Base-by-base conservation (phyloP, 108 stramenopile genomes). In the Mayamaea pseudoterrestris region DNA sequence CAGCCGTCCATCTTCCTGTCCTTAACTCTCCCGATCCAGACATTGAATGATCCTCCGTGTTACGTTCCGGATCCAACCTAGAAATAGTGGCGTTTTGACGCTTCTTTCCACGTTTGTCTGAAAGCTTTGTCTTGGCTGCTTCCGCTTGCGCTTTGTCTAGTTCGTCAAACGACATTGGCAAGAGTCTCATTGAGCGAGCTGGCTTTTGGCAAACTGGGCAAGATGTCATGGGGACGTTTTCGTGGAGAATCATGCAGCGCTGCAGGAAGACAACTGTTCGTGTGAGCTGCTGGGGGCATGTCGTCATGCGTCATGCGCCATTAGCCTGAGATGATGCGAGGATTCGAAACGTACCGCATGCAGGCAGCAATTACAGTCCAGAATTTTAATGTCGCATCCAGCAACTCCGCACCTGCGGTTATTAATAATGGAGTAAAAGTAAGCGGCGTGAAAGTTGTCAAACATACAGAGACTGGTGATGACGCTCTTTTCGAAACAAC, bases 1-100 rank as follows among this genome's bases (percentile, higher is more conserved):
- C 87, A 22, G 64, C 43, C 11, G 87, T 83, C 87, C 87, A 90
- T 24, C 88, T 69, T 8, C 88, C 88, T 30, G 78, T 85, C 3
- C 83, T 65, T 0, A 60, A 47, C 27, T 76, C 72, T 11, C n/a
- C 67, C 45, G 23, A 39, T 58, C 24, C 53, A 41, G 0, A 42
- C 57, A 12, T 37, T 39, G 16, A 55, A 54, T 5, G 40, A n/a
- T 44, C 46, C 7, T 53, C 20, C 9, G 36, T 51, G 7, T 51
- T 31, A 17, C 0, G 25, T 18, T 34, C 16, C 28, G 73, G 67
- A 39, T 66, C 70, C 29, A 76, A 47, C 9, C 74, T 48, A 0
- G 74, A 63, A 57, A 76, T 66, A 25, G 67, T 68, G 6, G 70
- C 70, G 41, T 72, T 72, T 57, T 68, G 59, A 5, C 71, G 61